phyloP scores from a whole-genome alignment of 371 early-diverging fungal genomes.

The Fennellomyces sp. region DNA sequence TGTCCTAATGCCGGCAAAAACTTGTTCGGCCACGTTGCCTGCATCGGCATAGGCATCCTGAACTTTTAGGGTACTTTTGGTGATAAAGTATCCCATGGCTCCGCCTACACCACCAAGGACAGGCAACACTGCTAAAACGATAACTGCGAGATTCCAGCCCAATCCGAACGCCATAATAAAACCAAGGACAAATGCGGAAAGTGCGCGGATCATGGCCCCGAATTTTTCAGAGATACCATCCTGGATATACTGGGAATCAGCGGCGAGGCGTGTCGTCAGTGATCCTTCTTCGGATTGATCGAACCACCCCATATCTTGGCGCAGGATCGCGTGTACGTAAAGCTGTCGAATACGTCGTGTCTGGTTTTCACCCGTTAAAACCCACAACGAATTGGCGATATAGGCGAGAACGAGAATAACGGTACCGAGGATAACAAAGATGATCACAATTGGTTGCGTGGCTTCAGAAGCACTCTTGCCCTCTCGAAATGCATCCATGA shows the following conservation, averaged over 20 bases:
- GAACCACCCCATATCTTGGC: too few species aligned
- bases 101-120: conserved; percentile 36
- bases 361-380: too few species aligned
- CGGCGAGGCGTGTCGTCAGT: conserved; percentile 67
- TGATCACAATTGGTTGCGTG: conserved; percentile 18
- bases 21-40: conserved; percentile 83
- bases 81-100: conserved; percentile 67
- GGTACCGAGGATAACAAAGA: conserved; percentile 24
- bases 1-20: conserved; percentile 77
- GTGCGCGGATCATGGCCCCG: conserved; percentile 60
- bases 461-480: conserved; percentile 2
- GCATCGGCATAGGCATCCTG: conserved; percentile 72
- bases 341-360: too few species aligned
- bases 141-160: conserved; percentile 76
- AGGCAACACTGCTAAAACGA: conserved; percentile 69
- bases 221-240: conserved; percentile 85
- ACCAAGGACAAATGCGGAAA: conserved; percentile 74
- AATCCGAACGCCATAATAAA: conserved; percentile 78
- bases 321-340: too few species aligned
- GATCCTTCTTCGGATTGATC: too few species aligned
- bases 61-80: conserved; percentile 42
- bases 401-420: conserved; percentile 19
- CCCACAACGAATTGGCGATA: conserved; percentile 22
- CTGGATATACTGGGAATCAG: conserved; percentile 69
- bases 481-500: conserved; percentile 6